Evolutionary conservation across 441 rosid genomes (phyloP), one percentile per base, ranked within the genome.

Genomic region (Isatis lusitanica): DNA sequence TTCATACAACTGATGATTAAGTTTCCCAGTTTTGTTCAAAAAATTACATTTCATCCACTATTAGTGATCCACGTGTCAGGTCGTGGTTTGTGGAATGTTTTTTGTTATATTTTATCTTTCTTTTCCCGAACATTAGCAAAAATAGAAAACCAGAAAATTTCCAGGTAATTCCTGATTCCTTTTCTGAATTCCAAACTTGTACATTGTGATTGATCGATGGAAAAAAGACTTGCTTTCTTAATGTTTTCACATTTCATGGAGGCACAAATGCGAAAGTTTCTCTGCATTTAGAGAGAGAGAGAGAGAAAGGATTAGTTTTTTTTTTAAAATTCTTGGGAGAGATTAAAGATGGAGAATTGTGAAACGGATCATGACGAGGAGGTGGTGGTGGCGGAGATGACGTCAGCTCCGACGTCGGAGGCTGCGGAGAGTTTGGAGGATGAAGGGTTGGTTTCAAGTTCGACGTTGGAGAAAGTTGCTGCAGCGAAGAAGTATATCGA

Each of bases 401-500:
- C 18, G 11, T 21, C 44, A 21, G 2, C 55, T 3, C 24, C 39
- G 44, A 21, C 47, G 39, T 67, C 60, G 73, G 76, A 67, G 65
- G 79, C 55, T 66, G 83, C 52, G 13, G 73, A 75, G 31, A 63
- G 13, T 18, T 63, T 71, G 31, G 86, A 74, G 24, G 92, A 78
- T 35, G 88, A 80, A 50, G 93, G 77, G 38, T 89, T 71, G 53
- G 86, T 65, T 51, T 92, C 99, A 65, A 85, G 86, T 82, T 85
- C 85, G 81, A 92, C 98, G 28, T 72, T 83, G 84, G 96, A 92
- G 85, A 84, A 85, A 71, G 99, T 89, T 39, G 99, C 94, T 35
- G 98, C 98, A 9, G 96, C 97, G 10, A 95, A 95, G 80, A 86
- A 85, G 79, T 95, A 80, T 79, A 95, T 93, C 17, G 99, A 95